Evolutionary conservation across 2,329 filamentous ascomycete species (phyloP).

Genomic region (Magnaporthiopsis incrustans): DNA sequence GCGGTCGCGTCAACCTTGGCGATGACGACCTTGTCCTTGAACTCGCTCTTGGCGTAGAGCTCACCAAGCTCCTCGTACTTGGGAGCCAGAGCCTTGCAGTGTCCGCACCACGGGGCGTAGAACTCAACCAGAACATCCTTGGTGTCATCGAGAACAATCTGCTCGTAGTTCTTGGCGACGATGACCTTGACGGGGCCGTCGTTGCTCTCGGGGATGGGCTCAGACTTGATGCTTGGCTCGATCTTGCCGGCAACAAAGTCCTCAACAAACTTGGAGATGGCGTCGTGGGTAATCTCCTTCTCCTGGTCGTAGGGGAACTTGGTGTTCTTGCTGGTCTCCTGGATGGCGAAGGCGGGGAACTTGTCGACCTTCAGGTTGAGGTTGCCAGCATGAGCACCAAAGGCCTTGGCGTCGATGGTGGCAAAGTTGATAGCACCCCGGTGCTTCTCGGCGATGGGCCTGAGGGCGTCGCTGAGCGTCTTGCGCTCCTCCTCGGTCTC

Average conservation of each 20-base stretch:
- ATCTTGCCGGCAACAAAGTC: conserved; percentile 82
- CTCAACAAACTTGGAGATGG: conserved; percentile 75
- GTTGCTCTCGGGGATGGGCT: conserved; percentile 89
- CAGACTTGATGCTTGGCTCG: conserved; percentile 95
- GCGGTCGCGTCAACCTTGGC: conserved; percentile 95
- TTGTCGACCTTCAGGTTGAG: conserved; percentile 92
- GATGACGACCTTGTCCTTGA: conserved; percentile 78
- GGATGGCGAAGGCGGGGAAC: conserved; percentile 97
- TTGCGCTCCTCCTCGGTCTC: conserved; percentile 86
- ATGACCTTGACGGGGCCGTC: conserved; percentile 81
- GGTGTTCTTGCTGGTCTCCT: conserved; percentile 89
- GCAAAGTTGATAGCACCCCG: conserved; percentile 96
- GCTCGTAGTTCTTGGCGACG: conserved; percentile 89
- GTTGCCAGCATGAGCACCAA: conserved; percentile 91
- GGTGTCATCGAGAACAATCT: conserved; percentile 82
- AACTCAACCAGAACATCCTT: conserved; percentile 98
- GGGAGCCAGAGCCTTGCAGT: conserved; percentile 97
- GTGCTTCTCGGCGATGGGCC: conserved; percentile 81
- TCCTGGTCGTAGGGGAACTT: conserved; percentile 93
- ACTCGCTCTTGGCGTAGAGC: conserved; percentile 69
- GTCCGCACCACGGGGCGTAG: conserved; percentile 98
- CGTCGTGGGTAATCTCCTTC: conserved; percentile 63
- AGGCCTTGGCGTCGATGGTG: conserved; percentile 90
- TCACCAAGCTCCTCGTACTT: conserved; percentile 89
- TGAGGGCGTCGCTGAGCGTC: conserved; percentile 66